Base-by-base conservation (phyloP, 805 yeast genomes). In the Zygotorulaspora chibaensis region DNA sequence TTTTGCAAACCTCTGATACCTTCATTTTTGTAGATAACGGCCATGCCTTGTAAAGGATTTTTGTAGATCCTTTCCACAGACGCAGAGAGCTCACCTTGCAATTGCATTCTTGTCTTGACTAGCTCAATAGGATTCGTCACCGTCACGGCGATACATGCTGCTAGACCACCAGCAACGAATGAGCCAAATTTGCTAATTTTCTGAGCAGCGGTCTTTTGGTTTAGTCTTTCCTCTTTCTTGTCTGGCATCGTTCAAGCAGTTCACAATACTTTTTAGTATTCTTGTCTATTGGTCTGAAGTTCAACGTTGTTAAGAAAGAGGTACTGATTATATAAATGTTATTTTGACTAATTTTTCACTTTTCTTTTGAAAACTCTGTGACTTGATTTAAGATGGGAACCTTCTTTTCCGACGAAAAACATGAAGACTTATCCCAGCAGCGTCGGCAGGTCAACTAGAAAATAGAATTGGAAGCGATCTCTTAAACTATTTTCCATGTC, bases 71-170 rank as follows among this genome's bases (percentile, higher is more conserved):
- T 75, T 34, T 75, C 69, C 4, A 69, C 73, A 27, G 73, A 64
- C 8, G 75, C 68, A 11, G 83, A 73, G 42, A 91, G 73, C 68
- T 93, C 98, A 49, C 99, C 99, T 67, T 93, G 97, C 38, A 93
- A 72, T 66, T 93, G 99, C 95, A 91, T 86, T 69, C 98, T 74
- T 8, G 96, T 93, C 70, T 93, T 93, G 56, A 91, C 88, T 51
- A 93, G 73, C 67, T 93, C 99, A 52, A 93, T 84, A 5, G 99
- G 99, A 63, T 93, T 93, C 3, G 98, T 90, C 62, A 91, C 83
- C 0, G 97, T 91, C 37, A 93, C 99, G 0, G 99, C 98, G 44
- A 95, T 93, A 71, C 98, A 90, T 2, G 98, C 97, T 2, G 99
- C 99, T 12, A 85, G 47, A 8, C 93, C 96, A 45, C 96, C 97